Evolutionary conservation across 2,329 filamentous ascomycete species (phyloP).

Genomic region (Capronia americana): DNA sequence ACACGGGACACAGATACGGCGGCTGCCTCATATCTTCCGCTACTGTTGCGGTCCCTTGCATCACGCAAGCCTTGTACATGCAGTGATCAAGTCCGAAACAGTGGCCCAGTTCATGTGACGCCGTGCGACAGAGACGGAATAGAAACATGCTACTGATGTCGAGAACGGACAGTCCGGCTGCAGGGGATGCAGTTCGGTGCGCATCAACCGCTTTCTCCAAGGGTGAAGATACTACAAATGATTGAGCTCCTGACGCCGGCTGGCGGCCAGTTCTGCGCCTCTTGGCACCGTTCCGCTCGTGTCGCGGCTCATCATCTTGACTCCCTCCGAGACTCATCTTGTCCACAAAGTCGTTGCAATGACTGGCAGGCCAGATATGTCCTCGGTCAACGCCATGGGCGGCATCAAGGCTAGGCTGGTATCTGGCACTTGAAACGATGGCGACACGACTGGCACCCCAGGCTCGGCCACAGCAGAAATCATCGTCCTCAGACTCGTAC

Average conservation of each 20-base stretch:
- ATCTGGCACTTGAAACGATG: slow-evolving; percentile 67
- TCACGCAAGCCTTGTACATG: slow-evolving; percentile 62
- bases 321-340: slow-evolving; percentile 41
- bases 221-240: neutral
- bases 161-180: neutral
- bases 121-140: slow-evolving; percentile 62
- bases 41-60: slow-evolving; percentile 66
- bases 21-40: slow-evolving; percentile 67
- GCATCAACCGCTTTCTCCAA: neutral
- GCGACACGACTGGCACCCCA: slow-evolving; percentile 69
- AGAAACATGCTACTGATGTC: slow-evolving; percentile 60
- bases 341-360: slow-evolving; percentile 62
- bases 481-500: slow-evolving; percentile 69
- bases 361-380: slow-evolving; percentile 70
- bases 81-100: slow-evolving; percentile 72
- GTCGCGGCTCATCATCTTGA: neutral
- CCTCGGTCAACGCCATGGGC: slow-evolving; percentile 49
- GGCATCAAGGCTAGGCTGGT: slow-evolving; percentile 59
- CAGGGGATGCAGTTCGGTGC: neutral
- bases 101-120: slow-evolving; percentile 70
- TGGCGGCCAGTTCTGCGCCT: neutral
- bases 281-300: neutral
- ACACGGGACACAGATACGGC: slow-evolving; percentile 68
- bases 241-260: neutral
- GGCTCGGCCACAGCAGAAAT: slow-evolving; percentile 70